Evolutionary conservation across 306 rosid genomes (phyloP).

Genomic region (Vigna angularis): DNA sequence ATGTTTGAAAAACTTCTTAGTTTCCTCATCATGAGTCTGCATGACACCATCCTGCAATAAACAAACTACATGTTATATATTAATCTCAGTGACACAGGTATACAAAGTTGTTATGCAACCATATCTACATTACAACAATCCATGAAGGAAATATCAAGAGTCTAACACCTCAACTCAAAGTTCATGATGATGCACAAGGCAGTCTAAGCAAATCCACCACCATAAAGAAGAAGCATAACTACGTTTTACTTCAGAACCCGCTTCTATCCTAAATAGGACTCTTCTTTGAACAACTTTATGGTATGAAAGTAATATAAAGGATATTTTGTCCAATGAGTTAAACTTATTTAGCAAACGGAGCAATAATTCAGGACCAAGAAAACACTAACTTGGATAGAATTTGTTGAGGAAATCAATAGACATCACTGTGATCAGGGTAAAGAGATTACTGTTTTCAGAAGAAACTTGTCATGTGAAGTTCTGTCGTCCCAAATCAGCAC

Average conservation of each 20-base stretch:
- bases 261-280: not conserved
- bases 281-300: conserved; percentile 27
- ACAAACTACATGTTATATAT: conserved; percentile 23
- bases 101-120: conserved; percentile 28
- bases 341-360: conserved; percentile 7
- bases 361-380: not conserved
- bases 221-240: not conserved
- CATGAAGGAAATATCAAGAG: not conserved
- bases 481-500: conserved; percentile 78
- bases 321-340: not conserved
- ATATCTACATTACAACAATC: conserved; percentile 10
- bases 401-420: conserved; percentile 17
- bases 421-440: conserved; percentile 26
- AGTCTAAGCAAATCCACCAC: conserved; percentile 16
- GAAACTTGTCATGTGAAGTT: conserved; percentile 76
- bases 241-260: not conserved
- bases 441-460: conserved; percentile 66
- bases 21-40: conserved; percentile 85
- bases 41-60: conserved; percentile 76
- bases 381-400: not conserved
- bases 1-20: conserved; percentile 67
- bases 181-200: not conserved
- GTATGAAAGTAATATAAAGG: conserved; percentile 7
- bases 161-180: not conserved
- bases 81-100: conserved; percentile 11